These are phyloP conservation scores for Mycena metata DNA, from an alignment of 768 basidiomycete species.

Conservation along the genomic window DNA sequence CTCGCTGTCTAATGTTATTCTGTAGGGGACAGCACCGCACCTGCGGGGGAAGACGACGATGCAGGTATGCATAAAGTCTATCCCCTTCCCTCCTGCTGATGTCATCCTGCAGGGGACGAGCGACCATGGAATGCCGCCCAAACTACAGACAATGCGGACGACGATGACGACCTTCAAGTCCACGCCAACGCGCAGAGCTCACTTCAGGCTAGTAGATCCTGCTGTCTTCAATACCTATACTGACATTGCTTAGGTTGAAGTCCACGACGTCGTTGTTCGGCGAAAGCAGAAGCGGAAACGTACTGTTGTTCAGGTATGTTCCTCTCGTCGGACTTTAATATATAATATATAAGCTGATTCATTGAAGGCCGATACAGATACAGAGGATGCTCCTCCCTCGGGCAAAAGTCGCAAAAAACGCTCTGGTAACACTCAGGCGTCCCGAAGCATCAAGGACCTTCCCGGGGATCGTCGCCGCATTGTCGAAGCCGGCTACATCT, in stretches of 20 bases:
- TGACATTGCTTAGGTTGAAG: neutral
- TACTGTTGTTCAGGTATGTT: neutral
- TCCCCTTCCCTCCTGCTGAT: neutral
- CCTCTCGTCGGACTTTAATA: too few relatives aligned
- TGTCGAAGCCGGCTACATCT: neutral
- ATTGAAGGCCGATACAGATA: neutral
- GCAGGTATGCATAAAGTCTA: neutral
- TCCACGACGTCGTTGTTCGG: slow-evolving; percentile 14
- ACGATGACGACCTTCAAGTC: neutral
- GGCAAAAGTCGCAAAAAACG: neutral
- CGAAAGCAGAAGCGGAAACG: slow-evolving; percentile 2
- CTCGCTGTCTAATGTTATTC: too few relatives aligned
- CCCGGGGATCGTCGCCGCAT: neutral
- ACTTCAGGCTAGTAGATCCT: neutral
- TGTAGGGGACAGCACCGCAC: too few relatives aligned
- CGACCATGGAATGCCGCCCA: neutral
- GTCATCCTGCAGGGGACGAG: neutral
- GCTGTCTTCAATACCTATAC: neutral
- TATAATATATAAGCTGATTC: too few relatives aligned
- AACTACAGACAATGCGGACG: neutral
- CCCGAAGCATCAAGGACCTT: neutral
- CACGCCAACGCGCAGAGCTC: slow-evolving; percentile 10
- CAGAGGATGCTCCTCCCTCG: neutral
- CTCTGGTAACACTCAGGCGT: neutral
- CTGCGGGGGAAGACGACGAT: neutral